Percentiles rank a stretch among this genome's conserved stretches.
These are phyloP conservation scores for Pestalotiopsis sp. DNA, from an alignment of 2,329 filamentous ascomycete species.

Conservation along the genomic window DNA sequence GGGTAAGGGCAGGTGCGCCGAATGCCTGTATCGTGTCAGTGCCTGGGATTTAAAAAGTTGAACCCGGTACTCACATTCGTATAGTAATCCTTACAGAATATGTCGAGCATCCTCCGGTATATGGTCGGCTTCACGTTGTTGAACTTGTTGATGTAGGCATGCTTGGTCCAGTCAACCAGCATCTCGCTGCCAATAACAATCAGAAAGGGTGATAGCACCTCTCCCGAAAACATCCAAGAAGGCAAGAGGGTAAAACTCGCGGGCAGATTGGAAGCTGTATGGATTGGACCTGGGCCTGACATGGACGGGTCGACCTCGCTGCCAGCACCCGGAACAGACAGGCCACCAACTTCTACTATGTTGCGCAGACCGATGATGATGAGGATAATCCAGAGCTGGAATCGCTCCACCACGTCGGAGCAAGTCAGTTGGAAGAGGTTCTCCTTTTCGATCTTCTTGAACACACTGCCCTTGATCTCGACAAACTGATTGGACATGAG, in stretches of 20 bases:
- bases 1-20: conserved; percentile 84
- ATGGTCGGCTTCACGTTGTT: conserved; percentile 94
- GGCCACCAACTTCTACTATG: conserved; percentile 89
- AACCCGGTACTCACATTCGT: conserved; percentile 68
- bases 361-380: conserved; percentile 96
- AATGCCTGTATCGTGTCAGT: conserved; percentile 66
- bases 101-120: conserved; percentile 88
- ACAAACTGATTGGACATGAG: conserved; percentile 98
- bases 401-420: conserved; percentile 94
- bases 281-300: conserved; percentile 60
- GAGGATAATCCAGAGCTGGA: conserved; percentile 97
- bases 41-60: conserved; percentile 2
- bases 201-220: conserved; percentile 89
- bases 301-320: conserved; percentile 50
- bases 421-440: conserved; percentile 96
- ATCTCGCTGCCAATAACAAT: conserved; percentile 96
- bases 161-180: conserved; percentile 95
- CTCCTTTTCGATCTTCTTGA: conserved; percentile 98
- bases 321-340: conserved; percentile 64
- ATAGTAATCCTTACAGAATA: conserved; percentile 97
- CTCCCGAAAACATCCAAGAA: conserved; percentile 74
- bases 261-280: conserved; percentile 77
- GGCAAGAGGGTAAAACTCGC: conserved; percentile 91
- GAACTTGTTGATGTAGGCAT: conserved; percentile 97
- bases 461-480: conserved; percentile 97